Conservation (phyloP, 2,329 filamentous ascomycete genomes). For the Ophiostoma piceae region DNA sequence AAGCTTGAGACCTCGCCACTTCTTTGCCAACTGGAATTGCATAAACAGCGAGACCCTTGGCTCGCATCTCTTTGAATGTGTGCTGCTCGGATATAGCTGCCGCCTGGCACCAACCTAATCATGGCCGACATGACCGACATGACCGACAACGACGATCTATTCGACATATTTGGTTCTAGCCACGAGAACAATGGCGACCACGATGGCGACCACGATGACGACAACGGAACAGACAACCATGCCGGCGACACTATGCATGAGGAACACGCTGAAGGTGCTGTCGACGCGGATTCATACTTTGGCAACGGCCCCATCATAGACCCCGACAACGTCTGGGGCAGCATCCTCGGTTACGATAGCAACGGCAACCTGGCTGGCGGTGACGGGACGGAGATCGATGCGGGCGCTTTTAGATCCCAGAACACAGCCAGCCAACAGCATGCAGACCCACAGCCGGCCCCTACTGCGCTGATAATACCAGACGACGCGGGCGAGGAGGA, state of each 20-base stretch:
- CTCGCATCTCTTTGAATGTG: neutral
- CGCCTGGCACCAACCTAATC: neutral
- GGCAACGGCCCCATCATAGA: neutral
- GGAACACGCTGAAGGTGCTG: neutral
- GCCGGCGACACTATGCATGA: neutral
- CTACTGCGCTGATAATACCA: neutral
- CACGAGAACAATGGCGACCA: neutral
- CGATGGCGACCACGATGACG: neutral
- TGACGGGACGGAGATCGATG: neutral
- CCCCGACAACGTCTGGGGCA: neutral
- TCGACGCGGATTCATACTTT: conserved; percentile 7
- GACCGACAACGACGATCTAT: conserved; percentile 18
- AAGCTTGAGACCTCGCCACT: neutral
- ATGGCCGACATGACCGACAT: conserved; percentile 9
- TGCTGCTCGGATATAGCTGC: neutral
- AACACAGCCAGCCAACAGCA: neutral
- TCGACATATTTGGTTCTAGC: conserved; percentile 11
- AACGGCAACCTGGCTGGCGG: neutral
- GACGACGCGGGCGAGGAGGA: neutral
- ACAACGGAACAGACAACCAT: neutral
- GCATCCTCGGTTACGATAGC: neutral
- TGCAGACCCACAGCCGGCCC: neutral
- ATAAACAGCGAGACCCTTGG: neutral
- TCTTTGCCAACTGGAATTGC: neutral
- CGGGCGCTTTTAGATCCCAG: neutral